These are phyloP conservation scores for Tylopilus intermedius DNA, from an alignment of 768 basidiomycete species.

Conservation along the genomic window DNA sequence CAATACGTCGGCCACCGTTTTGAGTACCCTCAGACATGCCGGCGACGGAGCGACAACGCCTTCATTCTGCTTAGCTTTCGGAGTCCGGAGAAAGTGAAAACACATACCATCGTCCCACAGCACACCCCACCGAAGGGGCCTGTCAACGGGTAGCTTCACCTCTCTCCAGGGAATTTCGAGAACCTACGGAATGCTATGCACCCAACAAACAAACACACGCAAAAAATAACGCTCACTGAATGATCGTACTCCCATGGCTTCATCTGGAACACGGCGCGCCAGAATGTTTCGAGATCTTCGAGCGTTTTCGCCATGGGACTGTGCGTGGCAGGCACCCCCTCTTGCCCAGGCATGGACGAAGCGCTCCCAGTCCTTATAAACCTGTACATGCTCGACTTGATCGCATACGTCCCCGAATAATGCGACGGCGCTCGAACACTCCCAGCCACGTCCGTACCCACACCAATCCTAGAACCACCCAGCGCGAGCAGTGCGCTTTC, in stretches of 20 bases:
- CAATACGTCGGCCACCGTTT: conserved; percentile 41
- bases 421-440: conserved; percentile 63
- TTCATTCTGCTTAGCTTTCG: conserved; percentile 19
- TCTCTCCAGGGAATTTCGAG: conserved; percentile 34
- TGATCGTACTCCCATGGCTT: conserved; percentile 68
- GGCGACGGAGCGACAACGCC: conserved; percentile 58
- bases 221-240: conserved; percentile 23
- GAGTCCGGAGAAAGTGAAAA: neutral
- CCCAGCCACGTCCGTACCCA: conserved; percentile 69
- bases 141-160: conserved; percentile 42
- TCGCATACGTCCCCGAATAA: conserved; percentile 59
- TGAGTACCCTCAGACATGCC: conserved; percentile 52
- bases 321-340: conserved; percentile 48
- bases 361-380: conserved; percentile 50
- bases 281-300: conserved; percentile 60
- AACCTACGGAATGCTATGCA: conserved; percentile 19
- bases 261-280: conserved; percentile 55
- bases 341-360: conserved; percentile 49
- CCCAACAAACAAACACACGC: too few species aligned
- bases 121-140: conserved; percentile 55
- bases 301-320: conserved; percentile 62
- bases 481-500: conserved; percentile 61
- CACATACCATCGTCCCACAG: conserved; percentile 56
- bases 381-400: conserved; percentile 54
- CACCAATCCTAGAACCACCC: conserved; percentile 55